Evolutionary conservation across 257 asterid genomes (phyloP), one percentile per base, ranked within the genome.

Genomic region (Solanum pimpinellifolium): DNA sequence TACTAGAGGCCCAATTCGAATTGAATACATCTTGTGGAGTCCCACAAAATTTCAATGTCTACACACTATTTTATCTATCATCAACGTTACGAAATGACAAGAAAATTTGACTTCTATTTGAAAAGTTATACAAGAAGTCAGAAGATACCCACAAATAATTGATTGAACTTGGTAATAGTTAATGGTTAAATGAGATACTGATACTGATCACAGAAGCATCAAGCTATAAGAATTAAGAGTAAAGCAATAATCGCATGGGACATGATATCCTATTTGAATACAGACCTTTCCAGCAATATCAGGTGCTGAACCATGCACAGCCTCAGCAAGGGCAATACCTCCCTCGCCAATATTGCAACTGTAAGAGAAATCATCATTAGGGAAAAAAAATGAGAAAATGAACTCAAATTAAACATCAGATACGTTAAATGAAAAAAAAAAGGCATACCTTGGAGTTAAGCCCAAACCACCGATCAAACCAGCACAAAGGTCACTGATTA

Each of bases 281-380:
- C 93, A 68, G 82, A 96, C 99, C 99, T 93, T 95, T 91, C 99
- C 99, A 65, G 99, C 99, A 88, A 96, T 96, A 90, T 96, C 99
- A 89, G 99, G 99, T 87, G 99, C 99, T 88, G 99, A 96, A 91
- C 99, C 99, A 89, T 97, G 99, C 27, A 97, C 99, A 68, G 98
- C 99, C 94, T 97, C 99, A 83, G 99, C 99, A 88, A 97, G 98
- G 87, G 99, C 99, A 85, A 97, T 92, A 29, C 98, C 99, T 87
- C 98, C 98, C 93, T 95, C 98, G 23, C 99, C 99, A 89, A 97
- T 97, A 88, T 97, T 97, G 92, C 92, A 90, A 89, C 99, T 97
- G 92, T 27, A 83, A 11, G 29, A 56, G n/a, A 49, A 85, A 66
- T 86, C 74, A 84, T 77, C 78, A 6, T 70, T 44, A 39, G 77